A percentile compares a stretch with the other conserved stretches of the same genome.
Conservation (phyloP, 371 early-diverging fungal species). For the Zopfochytrium polystomum region DNA sequence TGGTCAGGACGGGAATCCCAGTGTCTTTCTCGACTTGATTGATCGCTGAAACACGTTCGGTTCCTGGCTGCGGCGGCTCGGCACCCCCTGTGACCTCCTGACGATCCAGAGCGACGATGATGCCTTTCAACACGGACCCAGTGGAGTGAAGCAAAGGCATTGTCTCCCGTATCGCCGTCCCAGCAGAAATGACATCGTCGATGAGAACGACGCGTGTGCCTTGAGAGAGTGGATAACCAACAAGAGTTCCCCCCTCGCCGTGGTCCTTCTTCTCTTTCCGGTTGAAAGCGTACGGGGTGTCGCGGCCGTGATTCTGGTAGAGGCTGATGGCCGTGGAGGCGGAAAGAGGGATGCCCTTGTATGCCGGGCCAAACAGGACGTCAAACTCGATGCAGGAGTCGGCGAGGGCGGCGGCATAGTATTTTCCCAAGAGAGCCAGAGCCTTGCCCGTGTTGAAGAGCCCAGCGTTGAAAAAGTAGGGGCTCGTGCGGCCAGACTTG, state of each 20-base stretch:
- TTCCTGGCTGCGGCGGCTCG: conserved; percentile 13
- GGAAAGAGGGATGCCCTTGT: conserved; percentile 96
- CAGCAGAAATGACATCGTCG: conserved; percentile 98
- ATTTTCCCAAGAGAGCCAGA: conserved; percentile 76
- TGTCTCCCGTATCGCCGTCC: conserved; percentile 93
- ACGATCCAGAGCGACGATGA: conserved; percentile 90
- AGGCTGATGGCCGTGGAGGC: conserved; percentile 77
- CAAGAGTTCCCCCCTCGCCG: conserved; percentile 93
- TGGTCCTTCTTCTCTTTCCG: conserved; percentile 98
- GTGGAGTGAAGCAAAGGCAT: conserved; percentile 70
- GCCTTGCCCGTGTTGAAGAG: conserved; percentile 87
- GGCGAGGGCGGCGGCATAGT: conserved; percentile 82
- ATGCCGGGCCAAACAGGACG: conserved; percentile 95
- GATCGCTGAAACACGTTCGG: conserved; percentile 73
- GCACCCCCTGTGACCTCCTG: conserved; percentile 87
- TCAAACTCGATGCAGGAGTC: conserved; percentile 68
- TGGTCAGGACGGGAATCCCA: conserved; percentile 74
- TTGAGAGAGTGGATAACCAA: conserved; percentile 77
- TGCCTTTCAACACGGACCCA: conserved; percentile 70
- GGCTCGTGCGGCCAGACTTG: conserved; percentile 89
- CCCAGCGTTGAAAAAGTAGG: conserved; percentile 97
- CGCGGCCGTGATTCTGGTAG: conserved; percentile 52
- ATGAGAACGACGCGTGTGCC: conserved; percentile 76
- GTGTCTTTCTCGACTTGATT: conserved; percentile 85
- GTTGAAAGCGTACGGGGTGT: conserved; percentile 88